Conservation (phyloP, 2,329 filamentous ascomycete species). For the Cladosporium sp. region DNA sequence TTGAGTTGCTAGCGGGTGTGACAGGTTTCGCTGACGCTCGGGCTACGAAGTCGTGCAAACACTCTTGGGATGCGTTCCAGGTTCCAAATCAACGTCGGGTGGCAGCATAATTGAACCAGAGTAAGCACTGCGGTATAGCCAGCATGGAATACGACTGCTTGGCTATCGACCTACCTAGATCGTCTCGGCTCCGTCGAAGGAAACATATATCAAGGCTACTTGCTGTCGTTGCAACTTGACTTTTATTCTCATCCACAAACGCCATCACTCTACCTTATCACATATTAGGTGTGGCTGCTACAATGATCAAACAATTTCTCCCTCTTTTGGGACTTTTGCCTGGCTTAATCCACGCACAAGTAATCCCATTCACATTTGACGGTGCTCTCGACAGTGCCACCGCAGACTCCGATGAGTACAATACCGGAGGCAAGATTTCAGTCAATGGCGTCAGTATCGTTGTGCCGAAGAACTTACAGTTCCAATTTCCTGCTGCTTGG, state of each 20-base stretch:
- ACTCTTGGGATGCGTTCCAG: background rate
- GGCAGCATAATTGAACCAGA: background rate
- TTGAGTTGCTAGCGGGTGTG: background rate
- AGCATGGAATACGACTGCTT: background rate
- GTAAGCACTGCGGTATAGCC: background rate
- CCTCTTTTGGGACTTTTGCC: background rate
- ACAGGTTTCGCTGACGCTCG: background rate
- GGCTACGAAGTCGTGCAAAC: background rate
- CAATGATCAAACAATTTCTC: conserved; percentile 9
- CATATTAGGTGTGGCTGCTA: background rate
- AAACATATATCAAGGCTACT: conserved; percentile 1
- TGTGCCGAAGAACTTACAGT: conserved; percentile 49
- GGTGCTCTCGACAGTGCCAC: conserved; percentile 27
- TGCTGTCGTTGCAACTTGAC: background rate
- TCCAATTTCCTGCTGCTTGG: conserved; percentile 46
- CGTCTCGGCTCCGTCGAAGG: background rate
- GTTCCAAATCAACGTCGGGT: background rate
- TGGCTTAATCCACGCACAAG: background rate
- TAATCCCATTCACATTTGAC: conserved; percentile 22
- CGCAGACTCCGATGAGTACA: conserved; percentile 29
- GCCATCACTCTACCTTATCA: background rate
- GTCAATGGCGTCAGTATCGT: conserved; percentile 45
- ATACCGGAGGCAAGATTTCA: conserved; percentile 43
- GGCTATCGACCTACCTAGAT: background rate
- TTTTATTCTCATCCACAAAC: background rate